Conservation (phyloP, 331 rosid genomes). For the Cydonia oblonga region DNA sequence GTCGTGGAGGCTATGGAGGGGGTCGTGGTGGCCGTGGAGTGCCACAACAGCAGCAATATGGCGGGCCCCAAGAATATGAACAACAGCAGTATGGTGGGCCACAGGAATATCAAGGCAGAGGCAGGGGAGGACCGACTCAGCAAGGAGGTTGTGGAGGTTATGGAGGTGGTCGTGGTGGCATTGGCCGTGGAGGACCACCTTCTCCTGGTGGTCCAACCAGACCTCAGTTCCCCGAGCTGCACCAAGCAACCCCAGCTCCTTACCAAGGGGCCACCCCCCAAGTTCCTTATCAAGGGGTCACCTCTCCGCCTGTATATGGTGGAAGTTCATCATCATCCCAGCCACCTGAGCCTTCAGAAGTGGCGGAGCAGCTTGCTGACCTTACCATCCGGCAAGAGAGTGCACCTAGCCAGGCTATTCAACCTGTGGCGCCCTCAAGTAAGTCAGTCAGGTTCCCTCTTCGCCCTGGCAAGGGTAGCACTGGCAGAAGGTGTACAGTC, state of each 20-base stretch:
- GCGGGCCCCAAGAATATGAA: slow-evolving; percentile 45
- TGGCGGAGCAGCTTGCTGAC: slow-evolving; percentile 30
- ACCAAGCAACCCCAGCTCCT: slow-evolving; percentile 81
- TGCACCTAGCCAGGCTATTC: slow-evolving; percentile 29
- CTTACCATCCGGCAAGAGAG: slow-evolving; percentile 30
- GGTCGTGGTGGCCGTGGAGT: slow-evolving; percentile 42
- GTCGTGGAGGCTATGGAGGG: slow-evolving; percentile 47
- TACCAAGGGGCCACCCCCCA: slow-evolving; percentile 39
- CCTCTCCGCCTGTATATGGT: slow-evolving; percentile 44
- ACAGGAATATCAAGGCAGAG: slow-evolving; percentile 65
- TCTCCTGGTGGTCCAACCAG: slow-evolving; percentile 54
- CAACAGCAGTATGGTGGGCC: slow-evolving; percentile 63
- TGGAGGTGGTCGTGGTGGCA: slow-evolving; percentile 39
- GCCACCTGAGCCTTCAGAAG: slow-evolving; percentile 25
- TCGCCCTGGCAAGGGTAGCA: slow-evolving; percentile 83
- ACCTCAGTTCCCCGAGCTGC: slow-evolving; percentile 86
- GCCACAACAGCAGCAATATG: slow-evolving; percentile 59
- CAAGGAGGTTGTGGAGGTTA: slow-evolving; percentile 70
- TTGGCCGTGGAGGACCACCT: slow-evolving; percentile 47
- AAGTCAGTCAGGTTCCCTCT: slow-evolving; percentile 85
- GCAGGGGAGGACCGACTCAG: slow-evolving; percentile 68
- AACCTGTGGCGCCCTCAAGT: slow-evolving; percentile 48
- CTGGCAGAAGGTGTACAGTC: slow-evolving; percentile 52
- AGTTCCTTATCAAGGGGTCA: slow-evolving; percentile 46
- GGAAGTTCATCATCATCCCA: slow-evolving; percentile 62